Percentiles rank a stretch among this genome's conserved stretches.
Evolutionary conservation across 2,329 filamentous ascomycete genomes (phyloP).

Genomic region (Colletotrichum phormii): DNA sequence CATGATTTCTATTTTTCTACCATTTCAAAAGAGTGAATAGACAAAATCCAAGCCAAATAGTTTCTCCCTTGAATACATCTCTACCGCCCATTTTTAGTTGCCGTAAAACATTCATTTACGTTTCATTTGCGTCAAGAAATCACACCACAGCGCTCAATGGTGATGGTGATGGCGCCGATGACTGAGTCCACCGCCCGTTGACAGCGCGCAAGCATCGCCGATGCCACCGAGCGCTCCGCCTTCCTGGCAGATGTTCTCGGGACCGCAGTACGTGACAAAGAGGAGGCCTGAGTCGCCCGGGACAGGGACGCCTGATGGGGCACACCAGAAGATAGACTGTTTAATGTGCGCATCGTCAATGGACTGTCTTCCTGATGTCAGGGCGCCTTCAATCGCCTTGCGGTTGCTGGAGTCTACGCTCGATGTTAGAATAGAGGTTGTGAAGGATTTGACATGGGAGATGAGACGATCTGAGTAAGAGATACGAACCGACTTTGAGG

Average conservation of each 20-base stretch:
- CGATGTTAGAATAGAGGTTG: neutral
- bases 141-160: too few relatives aligned
- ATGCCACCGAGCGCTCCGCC: constrained; percentile 26
- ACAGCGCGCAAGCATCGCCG: constrained; percentile 16
- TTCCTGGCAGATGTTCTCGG: constrained; percentile 9
- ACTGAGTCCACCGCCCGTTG: neutral
- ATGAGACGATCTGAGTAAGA: neutral
- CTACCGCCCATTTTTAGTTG: neutral
- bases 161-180: neutral
- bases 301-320: constrained; percentile 14
- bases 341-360: constrained; percentile 22
- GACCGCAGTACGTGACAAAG: constrained; percentile 29
- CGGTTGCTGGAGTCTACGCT: constrained; percentile 3
- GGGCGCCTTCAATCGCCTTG: constrained; percentile 3
- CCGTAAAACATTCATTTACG: neutral
- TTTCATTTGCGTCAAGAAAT: neutral
- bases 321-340: constrained; percentile 32
- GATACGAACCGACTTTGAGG: constrained; percentile 14
- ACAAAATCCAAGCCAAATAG: neutral
- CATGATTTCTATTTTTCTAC: neutral
- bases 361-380: constrained; percentile 13
- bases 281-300: constrained; percentile 18
- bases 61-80: neutral
- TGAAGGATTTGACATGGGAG: neutral
- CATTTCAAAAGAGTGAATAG: constrained; percentile 2